A percentile compares a stretch with the other conserved stretches of the same genome.
These are phyloP conservation scores for Sextonia rubra DNA, from an alignment of 164 flowering plant species.

Conservation along the genomic window DNA sequence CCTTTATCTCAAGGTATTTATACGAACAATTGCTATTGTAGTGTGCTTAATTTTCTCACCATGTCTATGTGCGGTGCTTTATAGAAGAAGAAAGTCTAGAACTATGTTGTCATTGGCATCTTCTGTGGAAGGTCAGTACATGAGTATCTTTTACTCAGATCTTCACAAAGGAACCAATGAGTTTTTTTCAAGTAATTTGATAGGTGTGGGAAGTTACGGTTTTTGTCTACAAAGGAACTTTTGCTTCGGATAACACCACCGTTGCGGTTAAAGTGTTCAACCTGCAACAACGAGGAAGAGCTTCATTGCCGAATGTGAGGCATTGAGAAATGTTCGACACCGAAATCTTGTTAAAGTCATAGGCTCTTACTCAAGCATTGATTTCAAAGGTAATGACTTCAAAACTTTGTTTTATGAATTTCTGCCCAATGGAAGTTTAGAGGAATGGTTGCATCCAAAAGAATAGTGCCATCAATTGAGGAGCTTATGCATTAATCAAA, in stretches of 20 bases:
- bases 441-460: constrained; percentile 3
- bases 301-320: background rate
- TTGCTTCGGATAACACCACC: background rate
- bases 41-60: background rate
- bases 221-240: constrained; percentile 14
- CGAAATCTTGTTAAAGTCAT: background rate
- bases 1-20: background rate
- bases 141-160: constrained; percentile 9
- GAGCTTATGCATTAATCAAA: background rate
- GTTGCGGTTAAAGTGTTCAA: constrained; percentile 16
- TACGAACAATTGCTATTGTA: background rate
- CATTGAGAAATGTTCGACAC: background rate
- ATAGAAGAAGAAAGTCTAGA: background rate
- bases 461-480: background rate
- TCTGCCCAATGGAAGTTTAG: background rate
- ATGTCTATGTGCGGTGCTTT: background rate
- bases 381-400: background rate
- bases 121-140: background rate
- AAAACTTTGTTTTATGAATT: background rate
- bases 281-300: background rate
- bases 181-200: constrained; percentile 11
- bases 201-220: constrained; percentile 16
- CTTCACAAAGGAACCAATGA: constrained; percentile 12
- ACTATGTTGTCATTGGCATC: background rate
- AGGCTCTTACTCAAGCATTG: background rate